Evolutionary conservation across 2,329 filamentous ascomycete species (phyloP).

Genomic region (Colletotrichum gigasporum): DNA sequence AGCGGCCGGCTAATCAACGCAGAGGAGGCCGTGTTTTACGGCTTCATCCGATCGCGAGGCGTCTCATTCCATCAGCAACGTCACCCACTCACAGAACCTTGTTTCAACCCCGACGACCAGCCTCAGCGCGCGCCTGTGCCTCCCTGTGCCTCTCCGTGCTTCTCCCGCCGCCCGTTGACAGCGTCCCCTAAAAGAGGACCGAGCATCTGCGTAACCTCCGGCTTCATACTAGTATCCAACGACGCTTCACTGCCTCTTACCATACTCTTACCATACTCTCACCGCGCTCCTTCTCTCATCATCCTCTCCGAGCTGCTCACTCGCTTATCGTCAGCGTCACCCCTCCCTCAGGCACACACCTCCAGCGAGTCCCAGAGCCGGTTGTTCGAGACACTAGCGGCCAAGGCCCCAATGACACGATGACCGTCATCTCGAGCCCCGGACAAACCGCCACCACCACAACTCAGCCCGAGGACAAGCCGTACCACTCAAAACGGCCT

Average conservation of each 20-base stretch:
- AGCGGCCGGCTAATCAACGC: conserved; percentile 13
- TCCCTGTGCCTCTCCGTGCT: too few species aligned
- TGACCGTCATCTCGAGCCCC: conserved; percentile 17
- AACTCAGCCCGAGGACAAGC: conserved; percentile 21
- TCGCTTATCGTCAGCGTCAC: background rate
- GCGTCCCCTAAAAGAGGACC: conserved; percentile 22
- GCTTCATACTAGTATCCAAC: background rate
- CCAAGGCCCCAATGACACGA: conserved; percentile 16
- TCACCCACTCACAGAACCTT: conserved; percentile 27
- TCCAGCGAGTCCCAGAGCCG: background rate
- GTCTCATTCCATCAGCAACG: conserved; percentile 26
- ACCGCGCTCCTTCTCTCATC: background rate
- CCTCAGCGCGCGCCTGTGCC: too few species aligned
- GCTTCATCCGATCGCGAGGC: conserved; percentile 26
- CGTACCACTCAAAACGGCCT: conserved; percentile 59
- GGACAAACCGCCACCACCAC: background rate
- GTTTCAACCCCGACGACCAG: conserved; percentile 28
- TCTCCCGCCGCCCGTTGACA: conserved; percentile 29
- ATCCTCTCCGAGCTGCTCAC: background rate
- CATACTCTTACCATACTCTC: background rate
- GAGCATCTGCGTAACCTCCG: conserved; percentile 14
- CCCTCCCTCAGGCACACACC: background rate
- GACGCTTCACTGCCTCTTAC: too few species aligned
- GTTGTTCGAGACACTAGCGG: background rate
- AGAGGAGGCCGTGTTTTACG: conserved; percentile 13